These are phyloP conservation scores for Somion occarium DNA, from an alignment of 1,284 basidiomycete genomes.

Conservation along the genomic window DNA sequence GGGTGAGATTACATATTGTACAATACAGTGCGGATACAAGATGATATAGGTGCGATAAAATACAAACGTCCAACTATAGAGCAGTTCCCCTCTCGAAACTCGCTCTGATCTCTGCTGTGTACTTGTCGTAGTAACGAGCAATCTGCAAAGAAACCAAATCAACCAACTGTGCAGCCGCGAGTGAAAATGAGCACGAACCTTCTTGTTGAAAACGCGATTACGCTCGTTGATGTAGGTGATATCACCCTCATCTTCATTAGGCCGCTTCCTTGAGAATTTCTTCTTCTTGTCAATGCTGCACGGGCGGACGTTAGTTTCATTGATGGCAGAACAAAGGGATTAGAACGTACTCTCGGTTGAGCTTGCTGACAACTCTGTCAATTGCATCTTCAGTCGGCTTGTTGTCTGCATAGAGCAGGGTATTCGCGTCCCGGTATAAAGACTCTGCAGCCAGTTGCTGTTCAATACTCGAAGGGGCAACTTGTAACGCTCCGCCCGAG, in stretches of 20 bases:
- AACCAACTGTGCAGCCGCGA: no score
- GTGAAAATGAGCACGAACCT: conserved; percentile 59
- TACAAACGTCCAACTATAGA: conserved; percentile 40
- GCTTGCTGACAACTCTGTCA: conserved; percentile 86
- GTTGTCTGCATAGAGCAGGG: conserved; percentile 88
- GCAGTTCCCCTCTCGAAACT: conserved; percentile 96
- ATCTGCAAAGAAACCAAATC: conserved; percentile 67
- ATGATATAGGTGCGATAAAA: conserved; percentile 11
- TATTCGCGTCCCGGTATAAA: conserved; percentile 88
- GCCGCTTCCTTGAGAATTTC: conserved; percentile 83
- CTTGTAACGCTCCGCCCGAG: conserved; percentile 37
- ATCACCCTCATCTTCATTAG: conserved; percentile 89
- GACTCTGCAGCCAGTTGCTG: conserved; percentile 71
- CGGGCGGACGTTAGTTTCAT: background rate
- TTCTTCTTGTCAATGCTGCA: conserved; percentile 79
- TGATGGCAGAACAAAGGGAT: conserved; percentile 8
- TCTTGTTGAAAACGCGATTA: conserved; percentile 99
- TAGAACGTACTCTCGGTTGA: conserved; percentile 91
- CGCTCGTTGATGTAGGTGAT: conserved; percentile 99
- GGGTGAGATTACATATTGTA: background rate
- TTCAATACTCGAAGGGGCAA: conserved; percentile 29
- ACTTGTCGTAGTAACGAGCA: conserved; percentile 96
- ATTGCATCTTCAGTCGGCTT: conserved; percentile 94
- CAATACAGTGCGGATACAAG: conserved; percentile 7
- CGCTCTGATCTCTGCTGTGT: conserved; percentile 90